A percentile compares a stretch with the other conserved stretches of the same genome.
phyloP scores from a whole-genome alignment of 345 rosid species.

The Rhodomyrtus tomentosa region DNA sequence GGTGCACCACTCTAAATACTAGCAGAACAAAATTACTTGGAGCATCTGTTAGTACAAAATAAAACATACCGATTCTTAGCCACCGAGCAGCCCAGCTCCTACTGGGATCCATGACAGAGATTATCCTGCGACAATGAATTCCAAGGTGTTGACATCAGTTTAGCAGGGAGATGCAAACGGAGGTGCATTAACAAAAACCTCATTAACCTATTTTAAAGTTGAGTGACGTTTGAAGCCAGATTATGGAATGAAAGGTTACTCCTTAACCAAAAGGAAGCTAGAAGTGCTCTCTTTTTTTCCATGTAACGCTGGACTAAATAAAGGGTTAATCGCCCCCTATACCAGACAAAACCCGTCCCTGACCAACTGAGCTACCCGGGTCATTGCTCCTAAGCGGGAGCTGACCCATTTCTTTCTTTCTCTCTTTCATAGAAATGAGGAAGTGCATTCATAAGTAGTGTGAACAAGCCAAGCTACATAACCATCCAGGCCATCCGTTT shows the following conservation, averaged over 20 bases:
- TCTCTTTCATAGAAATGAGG: neutral
- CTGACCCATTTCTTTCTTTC: neutral
- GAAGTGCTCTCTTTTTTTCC: neutral
- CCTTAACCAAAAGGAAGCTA: neutral
- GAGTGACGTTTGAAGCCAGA: neutral
- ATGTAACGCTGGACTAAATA: neutral
- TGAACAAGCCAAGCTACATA: neutral
- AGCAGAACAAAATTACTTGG: neutral
- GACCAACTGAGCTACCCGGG: neutral
- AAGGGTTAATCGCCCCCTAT: neutral
- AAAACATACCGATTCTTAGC: slow-evolving; percentile 66
- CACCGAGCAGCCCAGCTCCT: slow-evolving; percentile 99
- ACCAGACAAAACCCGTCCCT: neutral
- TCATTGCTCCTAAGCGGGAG: neutral
- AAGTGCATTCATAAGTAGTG: neutral
- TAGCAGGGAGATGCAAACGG: neutral
- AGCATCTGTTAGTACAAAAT: neutral
- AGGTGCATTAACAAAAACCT: neutral
- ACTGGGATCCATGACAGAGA: slow-evolving; percentile 89
- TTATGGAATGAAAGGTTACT: neutral
- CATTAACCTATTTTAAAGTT: neutral
- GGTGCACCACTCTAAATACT: neutral
- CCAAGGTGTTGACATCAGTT: neutral
- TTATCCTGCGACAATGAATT: slow-evolving; percentile 34
- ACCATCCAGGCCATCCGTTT: neutral